Conservation (phyloP, 164 flowering plant species). For the Dillenia turbinata region DNA sequence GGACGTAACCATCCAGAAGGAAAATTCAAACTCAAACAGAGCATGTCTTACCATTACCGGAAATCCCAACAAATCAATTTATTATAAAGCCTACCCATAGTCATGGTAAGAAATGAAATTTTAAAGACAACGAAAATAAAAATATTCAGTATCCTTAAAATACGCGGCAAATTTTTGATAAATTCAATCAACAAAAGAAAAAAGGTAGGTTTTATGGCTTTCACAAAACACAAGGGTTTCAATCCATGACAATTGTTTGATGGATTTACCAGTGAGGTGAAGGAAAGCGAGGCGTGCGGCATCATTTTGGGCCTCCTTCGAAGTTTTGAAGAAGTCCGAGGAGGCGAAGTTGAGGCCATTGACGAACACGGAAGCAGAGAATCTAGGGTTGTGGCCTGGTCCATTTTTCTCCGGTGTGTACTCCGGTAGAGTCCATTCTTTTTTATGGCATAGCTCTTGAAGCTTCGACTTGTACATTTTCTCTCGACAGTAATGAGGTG, state of each 20-base stretch:
- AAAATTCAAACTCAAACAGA: too few relatives aligned
- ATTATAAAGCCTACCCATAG: too few relatives aligned
- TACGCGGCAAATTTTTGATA: not conserved
- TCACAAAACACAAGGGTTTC: too few relatives aligned
- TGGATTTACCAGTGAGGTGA: conserved; percentile 9
- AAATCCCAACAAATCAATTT: too few relatives aligned
- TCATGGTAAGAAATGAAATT: too few relatives aligned
- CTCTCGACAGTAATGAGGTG: not conserved
- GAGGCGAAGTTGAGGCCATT: conserved; percentile 27
- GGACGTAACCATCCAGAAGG: too few relatives aligned
- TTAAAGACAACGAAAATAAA: not conserved
- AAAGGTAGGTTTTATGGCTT: not conserved
- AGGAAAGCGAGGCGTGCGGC: conserved; percentile 45
- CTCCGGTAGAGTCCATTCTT: conserved; percentile 35
- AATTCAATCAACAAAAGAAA: not conserved
- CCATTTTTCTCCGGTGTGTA: conserved; percentile 32
- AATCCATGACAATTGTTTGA: too few relatives aligned
- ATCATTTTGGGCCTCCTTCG: conserved; percentile 47
- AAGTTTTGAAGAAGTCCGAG: conserved; percentile 6
- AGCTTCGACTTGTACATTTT: conserved; percentile 41
- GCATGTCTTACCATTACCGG: too few relatives aligned
- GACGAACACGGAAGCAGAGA: conserved; percentile 38
- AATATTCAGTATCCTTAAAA: not conserved
- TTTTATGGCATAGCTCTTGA: conserved; percentile 46
- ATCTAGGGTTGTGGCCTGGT: conserved; percentile 34